Evolutionary conservation across 129 eudicot genomes (phyloP).

Genomic region (Lactuca saligna): DNA sequence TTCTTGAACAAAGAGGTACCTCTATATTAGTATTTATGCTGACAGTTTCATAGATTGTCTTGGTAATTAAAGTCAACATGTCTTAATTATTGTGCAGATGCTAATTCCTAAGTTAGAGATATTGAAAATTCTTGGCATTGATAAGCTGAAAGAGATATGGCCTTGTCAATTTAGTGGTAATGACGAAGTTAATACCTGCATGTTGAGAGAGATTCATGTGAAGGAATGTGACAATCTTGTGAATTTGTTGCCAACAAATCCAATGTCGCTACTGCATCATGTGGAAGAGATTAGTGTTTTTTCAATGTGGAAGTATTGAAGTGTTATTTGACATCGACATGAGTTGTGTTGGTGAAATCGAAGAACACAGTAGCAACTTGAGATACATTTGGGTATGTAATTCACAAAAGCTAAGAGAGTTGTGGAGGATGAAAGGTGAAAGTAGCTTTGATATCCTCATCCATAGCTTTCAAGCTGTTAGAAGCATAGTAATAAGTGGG

Average conservation of each 20-base stretch:
- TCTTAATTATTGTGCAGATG: not conserved
- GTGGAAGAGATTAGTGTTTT: too few relatives aligned
- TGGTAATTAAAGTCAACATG: not conserved
- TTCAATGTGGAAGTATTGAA: too few relatives aligned
- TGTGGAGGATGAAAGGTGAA: not conserved
- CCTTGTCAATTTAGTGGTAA: too few relatives aligned
- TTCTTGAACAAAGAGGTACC: not conserved
- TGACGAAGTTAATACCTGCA: not conserved
- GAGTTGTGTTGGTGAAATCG: not conserved
- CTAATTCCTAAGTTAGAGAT: not conserved
- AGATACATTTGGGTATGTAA: not conserved
- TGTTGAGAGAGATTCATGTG: conserved; percentile 2
- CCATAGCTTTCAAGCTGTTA: not conserved
- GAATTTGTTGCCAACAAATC: not conserved
- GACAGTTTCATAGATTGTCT: too few relatives aligned
- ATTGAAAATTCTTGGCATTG: not conserved
- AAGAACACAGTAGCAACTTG: not conserved
- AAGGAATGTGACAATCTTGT: conserved; percentile 5
- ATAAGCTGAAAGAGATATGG: conserved; percentile 1
- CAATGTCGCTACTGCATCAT: too few relatives aligned
- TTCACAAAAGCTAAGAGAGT: not conserved
- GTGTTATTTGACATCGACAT: too few relatives aligned
- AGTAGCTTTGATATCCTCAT: not conserved
- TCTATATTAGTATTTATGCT: too few relatives aligned
- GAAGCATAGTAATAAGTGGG: not conserved